phyloP scores from a whole-genome alignment of 1,139 yeast species.

The Zygotorulaspora mrakii region DNA sequence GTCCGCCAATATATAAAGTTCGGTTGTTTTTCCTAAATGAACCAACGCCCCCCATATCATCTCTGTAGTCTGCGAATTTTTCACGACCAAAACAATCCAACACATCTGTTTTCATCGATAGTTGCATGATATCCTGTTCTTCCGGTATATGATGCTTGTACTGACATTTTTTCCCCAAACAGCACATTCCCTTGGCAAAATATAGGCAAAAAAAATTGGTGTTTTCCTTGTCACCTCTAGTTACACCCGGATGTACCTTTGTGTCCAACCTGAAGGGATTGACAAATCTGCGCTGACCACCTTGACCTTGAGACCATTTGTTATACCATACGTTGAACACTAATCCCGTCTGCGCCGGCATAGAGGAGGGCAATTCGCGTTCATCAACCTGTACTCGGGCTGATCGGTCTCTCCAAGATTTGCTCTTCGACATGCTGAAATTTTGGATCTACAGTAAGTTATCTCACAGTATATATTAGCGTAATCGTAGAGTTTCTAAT shows the following conservation, averaged over 20 bases:
- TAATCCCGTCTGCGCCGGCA: slow-evolving; percentile 77
- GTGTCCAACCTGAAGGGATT: slow-evolving; percentile 57
- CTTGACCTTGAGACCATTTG: slow-evolving; percentile 72
- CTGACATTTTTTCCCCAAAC: slow-evolving; percentile 68
- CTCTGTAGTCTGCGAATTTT: slow-evolving; percentile 74
- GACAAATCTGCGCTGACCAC: slow-evolving; percentile 44
- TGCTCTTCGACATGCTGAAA: slow-evolving; percentile 7
- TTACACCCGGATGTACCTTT: slow-evolving; percentile 65
- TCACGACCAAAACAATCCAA: slow-evolving; percentile 90
- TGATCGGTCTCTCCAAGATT: slow-evolving; percentile 38
- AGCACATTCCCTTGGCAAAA: slow-evolving; percentile 87
- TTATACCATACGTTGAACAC: slow-evolving; percentile 85
- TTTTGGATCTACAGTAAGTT: background rate
- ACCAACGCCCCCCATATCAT: slow-evolving; percentile 95
- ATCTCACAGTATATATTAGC: background rate
- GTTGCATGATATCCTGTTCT: slow-evolving; percentile 41
- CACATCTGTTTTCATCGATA: slow-evolving; percentile 50
- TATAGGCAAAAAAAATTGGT: slow-evolving; percentile 62
- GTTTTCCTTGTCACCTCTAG: slow-evolving; percentile 53
- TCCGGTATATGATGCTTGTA: slow-evolving; percentile 76
- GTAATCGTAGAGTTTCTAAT: too few species aligned
- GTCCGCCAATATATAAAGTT: slow-evolving; percentile 75
- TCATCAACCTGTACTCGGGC: slow-evolving; percentile 77
- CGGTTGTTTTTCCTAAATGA: slow-evolving; percentile 66
- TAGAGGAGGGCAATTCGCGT: slow-evolving; percentile 54